Base-by-base conservation (phyloP, 208 protist species). In the Leptomonas seymouri region DNA sequence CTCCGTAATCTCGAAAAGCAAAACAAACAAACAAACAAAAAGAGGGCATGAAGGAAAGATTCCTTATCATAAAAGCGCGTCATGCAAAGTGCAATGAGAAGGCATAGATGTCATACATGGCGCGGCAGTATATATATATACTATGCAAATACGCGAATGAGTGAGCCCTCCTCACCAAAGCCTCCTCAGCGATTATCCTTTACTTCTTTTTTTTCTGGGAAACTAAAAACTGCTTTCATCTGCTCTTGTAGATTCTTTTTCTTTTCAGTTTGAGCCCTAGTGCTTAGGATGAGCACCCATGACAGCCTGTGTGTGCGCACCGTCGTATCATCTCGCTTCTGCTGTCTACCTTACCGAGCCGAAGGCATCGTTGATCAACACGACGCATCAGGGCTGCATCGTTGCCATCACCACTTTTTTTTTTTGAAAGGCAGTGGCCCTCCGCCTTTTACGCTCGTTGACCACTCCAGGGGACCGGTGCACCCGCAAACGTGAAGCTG, bases 401-500 rank as follows among this genome's bases (percentile, higher is more conserved):
- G 20, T 15, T n/a, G 3, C 20, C 20, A 3, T 48, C 20, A 3
- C 12, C 20, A 3, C 12, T 48, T 16, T 48, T n/a, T 48, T 48
- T 48, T n/a, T n/a, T 48, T 48, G 11, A 48, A 48, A 16, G 16
- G 12, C 3, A 21, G 3, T 16, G 3, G 44, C 7, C 20, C 44
- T 21, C 11, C 3, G 6, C 20, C 44, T 48, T 48, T 48, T 48
- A 53, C 3, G 58, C 44, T n/a, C 4, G 15, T 14, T 4, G 44
- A 36, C 16, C 45, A 23, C 1, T 53, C 41, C 58, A 64, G 6
- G 23, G 9, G 21, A 64, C 23, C 5, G 25, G 58, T 4, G 28
- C 58, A 3, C 44, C 23, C 1, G 41, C 28, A 25, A 64, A 41
- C 12, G 58, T 28, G 30, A 42, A 53, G 58, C 58, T 64, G 58